Evolutionary conservation across 2,329 filamentous ascomycete genomes (phyloP).

Genomic region (Torrubiellomyces zombiae): DNA sequence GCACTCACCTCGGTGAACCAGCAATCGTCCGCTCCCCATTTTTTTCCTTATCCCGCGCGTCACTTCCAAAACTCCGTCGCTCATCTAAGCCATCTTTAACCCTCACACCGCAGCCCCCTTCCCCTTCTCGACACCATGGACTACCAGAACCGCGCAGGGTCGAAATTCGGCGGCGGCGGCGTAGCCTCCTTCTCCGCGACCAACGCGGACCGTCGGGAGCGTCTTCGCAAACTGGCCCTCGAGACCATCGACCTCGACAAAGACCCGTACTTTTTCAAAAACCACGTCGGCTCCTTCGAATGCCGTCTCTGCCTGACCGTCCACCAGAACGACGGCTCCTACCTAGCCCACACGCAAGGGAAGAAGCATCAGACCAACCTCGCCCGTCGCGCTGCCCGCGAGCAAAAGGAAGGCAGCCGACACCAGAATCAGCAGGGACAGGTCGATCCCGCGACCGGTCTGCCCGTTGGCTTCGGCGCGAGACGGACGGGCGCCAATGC

Average conservation of each 20-base stretch:
- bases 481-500: constrained; percentile 59
- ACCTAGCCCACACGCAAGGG: constrained; percentile 95
- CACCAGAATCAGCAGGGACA: too few relatives aligned
- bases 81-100: neutral
- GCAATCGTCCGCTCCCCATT: too few relatives aligned
- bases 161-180: constrained; percentile 94
- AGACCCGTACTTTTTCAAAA: constrained; percentile 99
- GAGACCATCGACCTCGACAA: constrained; percentile 99
- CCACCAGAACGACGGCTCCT: constrained; percentile 97
- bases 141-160: constrained; percentile 83
- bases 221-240: constrained; percentile 91
- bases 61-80: too few relatives aligned
- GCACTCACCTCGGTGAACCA: too few relatives aligned
- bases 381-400: constrained; percentile 83
- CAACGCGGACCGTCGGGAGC: constrained; percentile 93
- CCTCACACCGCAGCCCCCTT: neutral
- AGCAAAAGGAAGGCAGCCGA: constrained; percentile 72
- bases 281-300: constrained; percentile 96
- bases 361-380: constrained; percentile 99
- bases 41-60: too few relatives aligned
- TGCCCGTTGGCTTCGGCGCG: constrained; percentile 59
- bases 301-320: constrained; percentile 93
- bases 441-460: constrained; percentile 50
- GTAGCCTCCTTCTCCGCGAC: constrained; percentile 86
- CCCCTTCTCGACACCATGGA: constrained; percentile 33